Base-by-base conservation (phyloP, 2,329 filamentous ascomycete genomes). In the Cordyceps javanica region DNA sequence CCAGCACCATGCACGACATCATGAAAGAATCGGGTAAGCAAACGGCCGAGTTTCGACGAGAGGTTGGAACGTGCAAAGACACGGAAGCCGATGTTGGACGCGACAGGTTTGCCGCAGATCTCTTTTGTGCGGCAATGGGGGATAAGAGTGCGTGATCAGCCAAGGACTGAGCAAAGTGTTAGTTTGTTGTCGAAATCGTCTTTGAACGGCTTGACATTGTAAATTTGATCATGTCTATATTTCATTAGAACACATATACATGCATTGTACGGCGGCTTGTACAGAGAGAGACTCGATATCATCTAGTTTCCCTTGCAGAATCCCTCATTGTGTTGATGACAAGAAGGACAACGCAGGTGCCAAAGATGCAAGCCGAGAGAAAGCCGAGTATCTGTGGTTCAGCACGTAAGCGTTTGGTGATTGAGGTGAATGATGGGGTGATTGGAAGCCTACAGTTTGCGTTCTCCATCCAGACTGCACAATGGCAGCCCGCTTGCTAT, bases 401-500 rank as follows among this genome's bases (percentile, higher is more conserved):
- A 4, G 28, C 2, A 3, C 14, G 16, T 30, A 38, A 30, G 30
- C n/a, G 16, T 25, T 14, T n/a, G 23, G 14, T 19, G 19, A 5
- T 28, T 45, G 14, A 10, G n/a, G 14, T 6, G 32, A 8, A 21
- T 14, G 44, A 5, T 39, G 4, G 16, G 8, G 26, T 14, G 5
- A 16, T n/a, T 69, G n/a, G 45, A n/a, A 36, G 10, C 77, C 62
- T 67, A 96, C 89, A 42, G 87, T 72, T 69, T 97, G 92, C 38
- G 94, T 97, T 73, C 91, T 93, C 88, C 90, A 94, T 1, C 94
- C 94, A 30, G 86, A 89, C 75, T 99, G 94, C 39, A 99, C 94
- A 62, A 97, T 81, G 0, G 94, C 94, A 26, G 81, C 80, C 63
- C 86, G 84, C 39, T 82, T 79, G 64, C 88, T 88, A 70, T 96